Evolutionary conservation across 169 alveolate species (phyloP).

Genomic region (Blepharisma undulans): DNA sequence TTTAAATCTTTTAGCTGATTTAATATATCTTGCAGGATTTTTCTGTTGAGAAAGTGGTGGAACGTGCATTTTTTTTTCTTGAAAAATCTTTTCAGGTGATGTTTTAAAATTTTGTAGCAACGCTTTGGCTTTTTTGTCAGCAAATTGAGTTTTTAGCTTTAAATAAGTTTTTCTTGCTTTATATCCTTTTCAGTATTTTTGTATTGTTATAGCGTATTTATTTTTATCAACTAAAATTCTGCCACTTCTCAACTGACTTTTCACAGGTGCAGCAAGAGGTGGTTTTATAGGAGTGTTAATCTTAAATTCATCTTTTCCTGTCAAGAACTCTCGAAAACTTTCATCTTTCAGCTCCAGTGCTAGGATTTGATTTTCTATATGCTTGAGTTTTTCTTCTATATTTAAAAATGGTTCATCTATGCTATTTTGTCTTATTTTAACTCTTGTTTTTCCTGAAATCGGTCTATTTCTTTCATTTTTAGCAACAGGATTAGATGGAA

Average conservation of each 20-base stretch:
- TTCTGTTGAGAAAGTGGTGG: not conserved
- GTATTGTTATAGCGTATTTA: not conserved
- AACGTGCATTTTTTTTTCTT: not conserved
- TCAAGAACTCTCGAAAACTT: not conserved
- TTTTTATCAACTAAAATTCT: not conserved
- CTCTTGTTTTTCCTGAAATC: not conserved
- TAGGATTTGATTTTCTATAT: not conserved
- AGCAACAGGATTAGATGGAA: not conserved
- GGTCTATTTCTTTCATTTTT: not conserved
- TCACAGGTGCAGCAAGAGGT: not conserved
- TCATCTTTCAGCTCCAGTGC: not conserved
- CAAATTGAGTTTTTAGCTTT: not conserved
- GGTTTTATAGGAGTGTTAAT: not conserved
- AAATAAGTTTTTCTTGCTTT: not conserved
- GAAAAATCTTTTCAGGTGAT: not conserved
- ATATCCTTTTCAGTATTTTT: not conserved
- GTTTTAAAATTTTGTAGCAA: no score
- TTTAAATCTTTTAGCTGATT: not conserved
- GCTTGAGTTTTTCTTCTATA: not conserved
- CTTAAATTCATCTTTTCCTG: not conserved
- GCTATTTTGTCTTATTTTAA: not conserved
- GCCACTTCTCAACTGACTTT: not conserved
- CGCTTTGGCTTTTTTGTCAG: not conserved
- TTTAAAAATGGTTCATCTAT: not conserved
- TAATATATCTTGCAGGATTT: not conserved